phyloP scores from a whole-genome alignment of 2,329 filamentous ascomycete genomes.

The Dactylellina haptotyla region DNA sequence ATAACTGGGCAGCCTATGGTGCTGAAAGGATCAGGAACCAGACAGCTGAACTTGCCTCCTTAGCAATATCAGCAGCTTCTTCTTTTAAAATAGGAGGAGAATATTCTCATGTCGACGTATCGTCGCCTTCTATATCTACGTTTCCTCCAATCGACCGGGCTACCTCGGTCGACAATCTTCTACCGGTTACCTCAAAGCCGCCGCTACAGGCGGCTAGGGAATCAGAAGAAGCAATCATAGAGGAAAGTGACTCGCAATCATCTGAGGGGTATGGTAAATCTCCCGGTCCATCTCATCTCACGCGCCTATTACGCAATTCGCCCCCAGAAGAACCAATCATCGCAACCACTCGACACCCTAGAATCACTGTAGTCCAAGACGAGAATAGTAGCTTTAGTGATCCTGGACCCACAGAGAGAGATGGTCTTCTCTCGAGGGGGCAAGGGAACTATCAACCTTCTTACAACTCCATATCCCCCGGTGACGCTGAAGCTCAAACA shows the following conservation, averaged over 20 bases:
- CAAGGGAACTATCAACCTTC: not conserved
- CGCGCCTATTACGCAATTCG: slow-evolving; percentile 35
- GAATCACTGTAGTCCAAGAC: not conserved
- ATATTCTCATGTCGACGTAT: slow-evolving; percentile 52
- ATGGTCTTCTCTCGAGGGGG: slow-evolving; percentile 19
- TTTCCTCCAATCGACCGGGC: slow-evolving; percentile 18
- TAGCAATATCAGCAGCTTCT: slow-evolving; percentile 75
- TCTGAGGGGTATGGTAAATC: slow-evolving; percentile 29
- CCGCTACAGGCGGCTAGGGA: slow-evolving; percentile 29
- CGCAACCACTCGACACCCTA: not conserved
- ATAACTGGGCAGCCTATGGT: slow-evolving; percentile 74
- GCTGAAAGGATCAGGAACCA: slow-evolving; percentile 81
- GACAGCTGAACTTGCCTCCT: slow-evolving; percentile 85
- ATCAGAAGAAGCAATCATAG: slow-evolving; percentile 30
- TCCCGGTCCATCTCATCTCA: slow-evolving; percentile 45
- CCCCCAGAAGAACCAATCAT: slow-evolving; percentile 28
- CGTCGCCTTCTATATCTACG: not conserved
- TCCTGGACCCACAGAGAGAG: slow-evolving; percentile 12
- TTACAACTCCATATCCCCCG: slow-evolving; percentile 50
- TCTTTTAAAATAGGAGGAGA: slow-evolving; percentile 59
- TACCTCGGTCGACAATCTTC: slow-evolving; percentile 28
- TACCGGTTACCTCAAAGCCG: slow-evolving; percentile 18
- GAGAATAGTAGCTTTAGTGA: not conserved
- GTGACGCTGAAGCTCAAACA: slow-evolving; percentile 58
- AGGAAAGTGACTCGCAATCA: slow-evolving; percentile 23